Evolutionary conservation across 2,329 filamentous ascomycete genomes (phyloP), one percentile per base, ranked within the genome.

Genomic region (Xylariaceae sp.): DNA sequence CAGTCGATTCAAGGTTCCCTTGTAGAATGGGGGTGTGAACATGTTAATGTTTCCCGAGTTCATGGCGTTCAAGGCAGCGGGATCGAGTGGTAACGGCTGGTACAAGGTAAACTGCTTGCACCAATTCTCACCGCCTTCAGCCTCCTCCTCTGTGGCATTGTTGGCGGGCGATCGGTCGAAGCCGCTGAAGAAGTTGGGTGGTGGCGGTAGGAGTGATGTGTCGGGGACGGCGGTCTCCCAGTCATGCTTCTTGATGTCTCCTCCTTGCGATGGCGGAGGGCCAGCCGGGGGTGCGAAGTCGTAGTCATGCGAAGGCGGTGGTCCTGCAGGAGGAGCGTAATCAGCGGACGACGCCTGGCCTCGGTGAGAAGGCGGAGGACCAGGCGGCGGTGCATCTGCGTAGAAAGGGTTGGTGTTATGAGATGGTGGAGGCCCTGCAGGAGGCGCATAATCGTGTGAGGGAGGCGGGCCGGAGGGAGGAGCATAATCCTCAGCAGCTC

Each of bases 221-320:
- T 92, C 89, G 0, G 89, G 88, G 1, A 92, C 87, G 3, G 87
- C 83, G 6, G 82, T 69, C 63, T 87, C 80, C 90, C 90, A 92
- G 73, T 90, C 85, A 70, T 92, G 88, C 64, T 85, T 71, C 4
- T 67, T 65, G 16, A n/a, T 8, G 3, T 54, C 28, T 4, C 37
- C 21, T 3, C 50, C 58, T 2, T 60, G 57, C 1, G 73, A 67
- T 2, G 76, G 74, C 0, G 72, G 77, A 9, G 71, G 75, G 14
- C 71, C 73, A 4, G 65, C 50, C 29, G 65, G 68, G 19, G 66
- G 66, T 5, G 60, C 63, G 36, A 63, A 67, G 19, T 66, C 57
- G 34, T 64, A 67, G 19, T 66, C 58, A 26, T 69, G 65, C 5
- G 59, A 65, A 0, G 74, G 74, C 11, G 75, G 75, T 11, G 75